These are phyloP conservation scores for Cicer chorassanicum DNA, from an alignment of 306 rosid genomes.

Conservation along the genomic window DNA sequence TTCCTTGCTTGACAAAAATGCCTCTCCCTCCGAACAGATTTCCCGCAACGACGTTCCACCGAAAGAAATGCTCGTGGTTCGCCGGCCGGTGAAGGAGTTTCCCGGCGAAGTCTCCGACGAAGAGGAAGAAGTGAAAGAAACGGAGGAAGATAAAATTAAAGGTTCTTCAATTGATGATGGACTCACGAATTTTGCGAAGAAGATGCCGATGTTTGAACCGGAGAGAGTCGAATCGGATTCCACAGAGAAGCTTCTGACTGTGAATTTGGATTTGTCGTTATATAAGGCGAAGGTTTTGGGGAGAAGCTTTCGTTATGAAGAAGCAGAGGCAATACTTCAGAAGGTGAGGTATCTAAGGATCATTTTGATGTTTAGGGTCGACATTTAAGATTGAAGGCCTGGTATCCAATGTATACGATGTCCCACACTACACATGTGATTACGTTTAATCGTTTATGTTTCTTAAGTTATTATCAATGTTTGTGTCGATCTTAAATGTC, in stretches of 20 bases:
- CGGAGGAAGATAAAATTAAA: constrained; percentile 33
- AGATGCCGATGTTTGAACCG: constrained; percentile 85
- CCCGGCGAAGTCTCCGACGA: constrained; percentile 48
- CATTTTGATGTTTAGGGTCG: background rate
- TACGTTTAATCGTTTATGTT: too few relatives aligned
- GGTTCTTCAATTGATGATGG: constrained; percentile 56
- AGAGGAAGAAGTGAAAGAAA: constrained; percentile 35
- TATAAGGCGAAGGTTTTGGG: constrained; percentile 73
- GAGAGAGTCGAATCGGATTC: constrained; percentile 52
- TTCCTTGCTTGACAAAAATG: constrained; percentile 50
- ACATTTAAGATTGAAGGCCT: too few relatives aligned
- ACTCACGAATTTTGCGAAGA: constrained; percentile 71
- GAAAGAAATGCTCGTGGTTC: constrained; percentile 56
- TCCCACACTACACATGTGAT: too few relatives aligned
- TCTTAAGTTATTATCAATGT: too few relatives aligned
- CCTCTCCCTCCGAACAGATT: constrained; percentile 37
- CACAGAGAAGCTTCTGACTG: constrained; percentile 62
- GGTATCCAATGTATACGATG: too few relatives aligned
- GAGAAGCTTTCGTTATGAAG: constrained; percentile 59
- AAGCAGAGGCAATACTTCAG: constrained; percentile 67
- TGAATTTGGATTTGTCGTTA: constrained; percentile 89
- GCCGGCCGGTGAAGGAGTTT: constrained; percentile 78
- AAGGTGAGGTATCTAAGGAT: constrained; percentile 56
- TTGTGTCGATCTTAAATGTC: too few relatives aligned
- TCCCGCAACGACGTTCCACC: constrained; percentile 16